Conservation (phyloP, 345 rosid species). For the Syzygium oleosum region DNA sequence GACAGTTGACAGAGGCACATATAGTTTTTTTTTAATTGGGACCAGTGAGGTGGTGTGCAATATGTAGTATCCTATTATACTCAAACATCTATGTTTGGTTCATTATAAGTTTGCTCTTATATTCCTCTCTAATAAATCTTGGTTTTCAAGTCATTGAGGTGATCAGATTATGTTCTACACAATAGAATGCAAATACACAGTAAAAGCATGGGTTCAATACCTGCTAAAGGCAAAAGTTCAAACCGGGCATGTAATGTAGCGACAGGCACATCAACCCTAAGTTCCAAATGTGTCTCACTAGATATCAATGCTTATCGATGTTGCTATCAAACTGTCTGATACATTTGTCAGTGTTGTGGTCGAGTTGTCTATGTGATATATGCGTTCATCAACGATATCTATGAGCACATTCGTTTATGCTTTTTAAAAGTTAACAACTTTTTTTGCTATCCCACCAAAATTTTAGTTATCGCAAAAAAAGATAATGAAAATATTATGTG, state of each 20-base stretch:
- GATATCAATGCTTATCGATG: too few relatives aligned
- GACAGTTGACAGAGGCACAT: not conserved
- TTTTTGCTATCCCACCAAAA: too few relatives aligned
- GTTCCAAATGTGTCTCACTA: not conserved
- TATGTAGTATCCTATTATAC: not conserved
- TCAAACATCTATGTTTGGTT: not conserved
- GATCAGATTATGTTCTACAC: not conserved
- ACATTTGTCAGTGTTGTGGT: too few relatives aligned
- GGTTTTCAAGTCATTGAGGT: not conserved
- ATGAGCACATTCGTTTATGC: too few relatives aligned
- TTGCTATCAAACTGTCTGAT: too few relatives aligned
- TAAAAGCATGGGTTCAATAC: not conserved
- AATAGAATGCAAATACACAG: not conserved
- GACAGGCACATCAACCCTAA: not conserved
- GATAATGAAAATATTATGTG: too few relatives aligned
- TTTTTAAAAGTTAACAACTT: too few relatives aligned
- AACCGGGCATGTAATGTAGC: too few relatives aligned
- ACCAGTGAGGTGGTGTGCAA: not conserved
- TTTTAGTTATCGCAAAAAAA: too few relatives aligned
- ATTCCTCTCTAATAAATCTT: not conserved
- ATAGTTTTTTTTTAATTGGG: not conserved
- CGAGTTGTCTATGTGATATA: too few relatives aligned
- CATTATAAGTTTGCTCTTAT: not conserved
- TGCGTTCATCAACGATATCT: too few relatives aligned
- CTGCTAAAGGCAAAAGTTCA: not conserved